A percentile compares a stretch with the other conserved stretches of the same genome.
These are phyloP conservation scores for Arabidopsis suecica DNA, from an alignment of 345 rosid species.

Conservation along the genomic window DNA sequence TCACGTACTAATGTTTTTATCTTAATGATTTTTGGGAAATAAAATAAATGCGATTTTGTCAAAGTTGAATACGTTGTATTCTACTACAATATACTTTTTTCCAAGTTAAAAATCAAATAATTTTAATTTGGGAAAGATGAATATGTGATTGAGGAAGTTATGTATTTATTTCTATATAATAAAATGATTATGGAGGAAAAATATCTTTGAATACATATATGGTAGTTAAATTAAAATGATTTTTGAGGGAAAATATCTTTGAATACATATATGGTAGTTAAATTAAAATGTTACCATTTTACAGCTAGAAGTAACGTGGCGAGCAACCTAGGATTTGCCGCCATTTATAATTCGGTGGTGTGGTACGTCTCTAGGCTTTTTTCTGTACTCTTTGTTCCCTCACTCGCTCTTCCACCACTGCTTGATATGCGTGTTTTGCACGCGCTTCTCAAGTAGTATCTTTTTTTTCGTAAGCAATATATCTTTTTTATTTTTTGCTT, in stretches of 20 bases:
- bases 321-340: constrained; percentile 83
- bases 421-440: neutral
- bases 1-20: constrained; percentile 18
- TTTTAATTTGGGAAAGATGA: neutral
- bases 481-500: neutral
- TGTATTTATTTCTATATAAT: neutral
- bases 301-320: constrained; percentile 73
- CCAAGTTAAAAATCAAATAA: neutral
- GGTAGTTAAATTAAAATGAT: constrained; percentile 21
- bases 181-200: neutral
- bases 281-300: constrained; percentile 32
- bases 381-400: constrained; percentile 51
- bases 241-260: constrained; percentile 32
- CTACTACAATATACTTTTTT: neutral
- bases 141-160: neutral
- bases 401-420: constrained; percentile 33
- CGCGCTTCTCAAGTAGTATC: constrained; percentile 13
- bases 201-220: constrained; percentile 20
- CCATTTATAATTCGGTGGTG: constrained; percentile 59
- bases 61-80: constrained; percentile 5
- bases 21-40: neutral
- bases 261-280: constrained; percentile 15
- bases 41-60: neutral
- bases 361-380: constrained; percentile 66
- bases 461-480: too few relatives aligned